Evolutionary conservation across 345 rosid species (phyloP), one percentile per base, ranked within the genome.

Genomic region (Xanthoceras sorbifolium): DNA sequence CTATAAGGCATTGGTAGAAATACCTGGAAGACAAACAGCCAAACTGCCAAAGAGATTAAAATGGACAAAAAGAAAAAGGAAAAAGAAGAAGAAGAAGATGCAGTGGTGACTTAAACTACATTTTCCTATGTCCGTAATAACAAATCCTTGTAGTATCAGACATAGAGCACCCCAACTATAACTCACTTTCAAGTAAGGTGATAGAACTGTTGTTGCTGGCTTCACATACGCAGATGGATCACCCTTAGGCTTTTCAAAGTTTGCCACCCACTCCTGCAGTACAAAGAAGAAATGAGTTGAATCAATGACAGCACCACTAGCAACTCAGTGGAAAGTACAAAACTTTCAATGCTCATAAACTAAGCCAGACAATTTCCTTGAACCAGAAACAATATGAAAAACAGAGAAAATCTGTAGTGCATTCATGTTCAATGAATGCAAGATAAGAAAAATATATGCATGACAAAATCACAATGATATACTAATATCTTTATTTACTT

Each of bases 21-120:
- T 91, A 93, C 84, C 98, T 91, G 80, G 98, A 91, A 82, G 99
- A 95, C 70, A 95, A 94, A 83, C 99, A 95, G 40, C 99, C 99
- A 82, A 94, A 94, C 98, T 94, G 89, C 90, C 78, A 65, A 81
- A 79, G 25, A 77, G 77, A 80, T 82, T 54, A 79, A 54, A 77
- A 63, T 26, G 38, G 26, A 50, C 59, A 31, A 64, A 36, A 36
- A 17, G 62, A 34, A 1, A 3, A 34, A 34, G 38, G 4, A 34
- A 34, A 5, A 3, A 42, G 14, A 44, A 15, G 40, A 42, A 69
- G 11, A 32, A n/a, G 22, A 52, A 18, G 62, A 50, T 44, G 66
- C 23, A 48, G 22, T 0, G n/a, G 32, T 8, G 23, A 74, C 36
- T 77, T 74, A 31, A 20, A 67, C 46, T 59, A 40, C 31, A 57